These are phyloP conservation scores for Leccinum pachyderme DNA, from an alignment of 1,284 basidiomycete genomes.

Conservation along the genomic window DNA sequence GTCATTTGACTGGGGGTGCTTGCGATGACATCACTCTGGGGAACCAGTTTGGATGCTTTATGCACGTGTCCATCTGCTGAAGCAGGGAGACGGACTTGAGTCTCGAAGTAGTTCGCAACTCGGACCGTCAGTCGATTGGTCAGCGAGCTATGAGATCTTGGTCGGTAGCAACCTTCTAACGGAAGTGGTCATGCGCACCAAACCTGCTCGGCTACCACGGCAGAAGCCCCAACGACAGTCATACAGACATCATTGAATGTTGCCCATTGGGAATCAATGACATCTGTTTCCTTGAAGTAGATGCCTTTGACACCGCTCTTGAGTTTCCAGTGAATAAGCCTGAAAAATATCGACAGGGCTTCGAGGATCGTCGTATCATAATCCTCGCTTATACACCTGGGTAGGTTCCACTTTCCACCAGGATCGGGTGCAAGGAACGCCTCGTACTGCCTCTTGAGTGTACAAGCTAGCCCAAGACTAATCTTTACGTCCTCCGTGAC, in stretches of 20 bases:
- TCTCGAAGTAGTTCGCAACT: conserved; percentile 91
- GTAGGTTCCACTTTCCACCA: conserved; percentile 85
- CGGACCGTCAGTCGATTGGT: conserved; percentile 90
- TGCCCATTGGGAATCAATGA: conserved; percentile 94
- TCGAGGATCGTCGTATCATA: conserved; percentile 91
- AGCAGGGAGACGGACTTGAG: conserved; percentile 80
- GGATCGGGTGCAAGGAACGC: conserved; percentile 86
- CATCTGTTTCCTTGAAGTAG: conserved; percentile 97
- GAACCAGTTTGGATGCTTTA: conserved; percentile 20
- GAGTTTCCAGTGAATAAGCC: conserved; percentile 92
- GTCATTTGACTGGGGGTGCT: conserved; percentile 52
- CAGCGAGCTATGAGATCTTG: conserved; percentile 55
- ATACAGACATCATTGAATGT: conserved; percentile 94
- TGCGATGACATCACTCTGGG: conserved; percentile 31
- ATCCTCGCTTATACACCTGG: conserved; percentile 82
- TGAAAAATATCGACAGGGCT: conserved; percentile 90
- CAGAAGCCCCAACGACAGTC: conserved; percentile 85
- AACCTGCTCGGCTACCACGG: conserved; percentile 91
- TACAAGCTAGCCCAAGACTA: conserved; percentile 90
- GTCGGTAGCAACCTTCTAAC: conserved; percentile 1
- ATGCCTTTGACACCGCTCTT: conserved; percentile 91
- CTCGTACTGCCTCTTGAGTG: conserved; percentile 92
- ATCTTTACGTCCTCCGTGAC: conserved; percentile 93
- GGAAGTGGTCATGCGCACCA: conserved; percentile 56
- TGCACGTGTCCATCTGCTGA: conserved; percentile 23